These are phyloP conservation scores for barrel medic (Medicago truncatula) DNA, from an alignment of 306 rosid species.

Conservation along the genomic window MtrunA17r5.0-ANR NC_053045.1:18738501-18739000, in stretches of 20 bases:
- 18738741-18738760: conserved; percentile 64
- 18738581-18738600: conserved; percentile 15
- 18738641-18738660: conserved; percentile 27
- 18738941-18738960: conserved; percentile 71
- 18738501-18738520: conserved; percentile 19
- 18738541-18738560: not conserved
- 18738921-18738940: conserved; percentile 59
- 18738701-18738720: conserved; percentile 94
- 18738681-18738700: conserved; percentile 94
- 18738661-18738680: conserved; percentile 69
- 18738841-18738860: too few species aligned
- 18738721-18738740: conserved; percentile 93
- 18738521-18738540: not conserved
- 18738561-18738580: conserved; percentile 5
- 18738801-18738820: not conserved
- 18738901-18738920: too few species aligned
- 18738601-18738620: conserved; percentile 22
- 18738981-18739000: conserved; percentile 76
- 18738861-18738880: too few species aligned
- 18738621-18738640: conserved; percentile 13
- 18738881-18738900: too few species aligned
- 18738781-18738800: conserved; percentile 7
- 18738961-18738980: conserved; percentile 64
- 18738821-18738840: not conserved
- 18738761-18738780: conserved; percentile 19